A percentile compares a stretch with the other conserved stretches of the same genome.
phyloP scores from a whole-genome alignment of 2,329 filamentous ascomycete genomes.

The Penicillium oxalicum region DNA sequence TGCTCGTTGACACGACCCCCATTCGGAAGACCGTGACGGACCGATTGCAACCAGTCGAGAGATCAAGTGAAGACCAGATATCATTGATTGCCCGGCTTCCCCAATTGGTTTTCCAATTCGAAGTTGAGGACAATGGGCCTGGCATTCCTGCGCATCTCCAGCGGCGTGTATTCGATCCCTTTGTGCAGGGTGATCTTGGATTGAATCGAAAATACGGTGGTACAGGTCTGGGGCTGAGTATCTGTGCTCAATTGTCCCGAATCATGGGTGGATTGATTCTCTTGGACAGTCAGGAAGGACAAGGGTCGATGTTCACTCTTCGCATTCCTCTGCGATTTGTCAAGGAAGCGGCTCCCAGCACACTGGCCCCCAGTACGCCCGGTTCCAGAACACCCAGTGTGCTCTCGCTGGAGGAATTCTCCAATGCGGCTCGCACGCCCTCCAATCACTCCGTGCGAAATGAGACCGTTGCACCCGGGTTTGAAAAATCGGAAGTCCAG shows the following conservation, averaged over 20 bases:
- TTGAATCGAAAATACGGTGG: constrained; percentile 86
- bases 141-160: constrained; percentile 75
- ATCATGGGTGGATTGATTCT: constrained; percentile 76
- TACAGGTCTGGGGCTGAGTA: constrained; percentile 80
- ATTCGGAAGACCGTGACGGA: not conserved
- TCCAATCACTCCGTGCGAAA: constrained; percentile 17
- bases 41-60: not conserved
- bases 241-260: constrained; percentile 77
- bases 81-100: not conserved
- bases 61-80: not conserved
- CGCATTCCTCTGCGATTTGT: constrained; percentile 73
- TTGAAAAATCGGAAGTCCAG: constrained; percentile 55
- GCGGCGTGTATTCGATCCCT: constrained; percentile 83
- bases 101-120: constrained; percentile 69
- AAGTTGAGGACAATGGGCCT: constrained; percentile 81
- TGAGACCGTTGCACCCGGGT: constrained; percentile 34
- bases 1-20: not conserved
- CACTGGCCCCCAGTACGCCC: constrained; percentile 19
- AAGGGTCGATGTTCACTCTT: constrained; percentile 77
- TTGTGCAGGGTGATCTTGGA: constrained; percentile 85
- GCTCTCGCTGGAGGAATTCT: constrained; percentile 22
- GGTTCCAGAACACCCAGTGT: constrained; percentile 29
- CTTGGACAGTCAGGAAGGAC: constrained; percentile 64
- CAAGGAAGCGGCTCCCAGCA: constrained; percentile 55
- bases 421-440: constrained; percentile 18